These are phyloP conservation scores for Penium margaritaceum DNA, from an alignment of 139 green algal genomes.

Conservation along the genomic window DNA sequence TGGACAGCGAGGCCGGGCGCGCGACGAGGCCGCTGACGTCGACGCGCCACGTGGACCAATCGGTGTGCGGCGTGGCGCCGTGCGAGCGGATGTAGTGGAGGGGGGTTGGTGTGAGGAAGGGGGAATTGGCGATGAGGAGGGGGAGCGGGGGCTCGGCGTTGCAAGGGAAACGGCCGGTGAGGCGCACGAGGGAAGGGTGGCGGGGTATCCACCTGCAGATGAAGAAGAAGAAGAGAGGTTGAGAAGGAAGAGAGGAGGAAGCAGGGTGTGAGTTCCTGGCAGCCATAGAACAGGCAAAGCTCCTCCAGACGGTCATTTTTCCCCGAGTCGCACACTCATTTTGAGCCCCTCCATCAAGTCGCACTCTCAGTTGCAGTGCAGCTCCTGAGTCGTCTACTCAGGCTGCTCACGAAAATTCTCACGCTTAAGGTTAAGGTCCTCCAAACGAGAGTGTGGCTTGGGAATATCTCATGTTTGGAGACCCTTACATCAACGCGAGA, in stretches of 20 bases:
- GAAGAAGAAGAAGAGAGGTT: neutral
- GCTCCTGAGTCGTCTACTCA: no score
- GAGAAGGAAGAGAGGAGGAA: neutral
- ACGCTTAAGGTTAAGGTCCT: no score
- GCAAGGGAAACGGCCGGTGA: constrained; percentile 84
- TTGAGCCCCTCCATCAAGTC: no score
- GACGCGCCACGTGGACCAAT: constrained; percentile 62
- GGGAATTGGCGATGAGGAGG: constrained; percentile 54
- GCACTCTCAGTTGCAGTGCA: no score
- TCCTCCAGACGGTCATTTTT: no score
- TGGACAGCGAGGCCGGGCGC: constrained; percentile 64
- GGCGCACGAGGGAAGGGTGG: constrained; percentile 77
- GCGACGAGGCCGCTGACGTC: constrained; percentile 67
- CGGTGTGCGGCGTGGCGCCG: constrained; percentile 66
- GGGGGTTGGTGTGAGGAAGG: constrained; percentile 71
- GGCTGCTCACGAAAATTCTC: no score
- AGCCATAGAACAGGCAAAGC: no score
- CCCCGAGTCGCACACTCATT: no score
- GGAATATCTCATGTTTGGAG: no score
- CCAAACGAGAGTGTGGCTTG: no score
- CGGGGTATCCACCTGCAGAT: constrained; percentile 65
- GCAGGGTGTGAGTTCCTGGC: no score
- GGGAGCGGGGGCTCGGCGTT: constrained; percentile 86
- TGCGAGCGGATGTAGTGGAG: constrained; percentile 87
- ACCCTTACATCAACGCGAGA: no score